These are phyloP conservation scores for Kwoniella mangroviensis DNA, from an alignment of 768 basidiomycete species.

Conservation along the genomic window DNA sequence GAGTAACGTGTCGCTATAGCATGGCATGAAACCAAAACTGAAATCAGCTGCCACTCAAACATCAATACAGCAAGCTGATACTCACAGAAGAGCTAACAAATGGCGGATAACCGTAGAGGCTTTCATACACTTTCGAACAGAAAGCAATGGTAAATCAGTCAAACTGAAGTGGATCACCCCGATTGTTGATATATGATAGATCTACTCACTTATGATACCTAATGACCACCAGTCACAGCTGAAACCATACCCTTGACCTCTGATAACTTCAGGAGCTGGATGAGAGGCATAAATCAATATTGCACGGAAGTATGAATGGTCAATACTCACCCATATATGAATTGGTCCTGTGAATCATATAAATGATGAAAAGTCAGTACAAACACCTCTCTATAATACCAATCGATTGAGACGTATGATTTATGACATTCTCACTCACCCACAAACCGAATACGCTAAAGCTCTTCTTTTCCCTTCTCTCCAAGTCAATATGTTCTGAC, in stretches of 20 bases:
- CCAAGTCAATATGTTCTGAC: constrained; percentile 88
- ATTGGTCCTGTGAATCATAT: constrained; percentile 47
- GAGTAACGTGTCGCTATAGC: constrained; percentile 77
- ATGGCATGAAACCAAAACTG: constrained; percentile 5
- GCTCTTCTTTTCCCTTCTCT: constrained; percentile 89
- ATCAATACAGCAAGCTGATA: constrained; percentile 13
- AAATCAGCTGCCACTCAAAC: not conserved
- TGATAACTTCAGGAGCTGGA: constrained; percentile 61
- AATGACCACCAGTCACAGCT: constrained; percentile 99
- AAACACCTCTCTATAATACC: not conserved
- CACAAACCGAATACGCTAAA: constrained; percentile 63
- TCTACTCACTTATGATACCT: constrained; percentile 73
- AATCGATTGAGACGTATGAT: not conserved
- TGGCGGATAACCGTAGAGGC: constrained; percentile 91
- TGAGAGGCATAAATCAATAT: too few species aligned
- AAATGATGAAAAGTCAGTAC: too few species aligned
- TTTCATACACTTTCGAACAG: constrained; percentile 72
- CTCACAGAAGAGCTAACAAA: constrained; percentile 92
- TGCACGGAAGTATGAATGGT: constrained; percentile 61
- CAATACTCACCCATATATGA: constrained; percentile 59
- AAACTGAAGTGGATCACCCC: not conserved
- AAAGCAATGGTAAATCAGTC: not conserved
- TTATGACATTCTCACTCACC: constrained; percentile 42
- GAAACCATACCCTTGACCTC: constrained; percentile 76
- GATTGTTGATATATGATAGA: not conserved